A percentile compares a stretch with the other conserved stretches of the same genome.
Conservation (phyloP, 169 alveolate species). For the Plasmodium ovale region DNA sequence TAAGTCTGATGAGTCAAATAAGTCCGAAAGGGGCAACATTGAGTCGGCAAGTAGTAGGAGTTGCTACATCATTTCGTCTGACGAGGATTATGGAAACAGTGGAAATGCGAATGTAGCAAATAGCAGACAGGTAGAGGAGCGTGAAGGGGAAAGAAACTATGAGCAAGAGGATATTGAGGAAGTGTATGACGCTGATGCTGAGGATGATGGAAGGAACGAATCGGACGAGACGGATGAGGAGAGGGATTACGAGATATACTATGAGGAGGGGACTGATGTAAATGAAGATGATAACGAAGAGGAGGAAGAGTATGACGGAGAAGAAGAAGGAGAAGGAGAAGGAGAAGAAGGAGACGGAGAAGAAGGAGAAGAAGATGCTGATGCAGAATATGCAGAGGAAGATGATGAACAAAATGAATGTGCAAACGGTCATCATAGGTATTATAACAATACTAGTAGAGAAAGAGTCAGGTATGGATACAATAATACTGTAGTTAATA, state of each 20-base stretch:
- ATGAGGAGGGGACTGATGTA: background rate
- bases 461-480: conserved; percentile 5
- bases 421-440: background rate
- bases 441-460: too few relatives aligned
- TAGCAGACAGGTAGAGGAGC: background rate
- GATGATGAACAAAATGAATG: background rate
- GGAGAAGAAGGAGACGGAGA: conserved; percentile 2
- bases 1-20: background rate
- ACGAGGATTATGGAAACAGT: conserved; percentile 16
- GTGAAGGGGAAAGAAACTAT: background rate
- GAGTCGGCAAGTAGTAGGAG: conserved; percentile 21
- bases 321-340: background rate
- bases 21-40: conserved; percentile 3
- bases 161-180: background rate
- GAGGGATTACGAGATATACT: background rate
- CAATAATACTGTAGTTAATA: too few relatives aligned
- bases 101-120: background rate
- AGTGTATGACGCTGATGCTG: conserved; percentile 1
- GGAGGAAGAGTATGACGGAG: background rate
- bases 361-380: background rate
- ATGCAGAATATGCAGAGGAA: background rate
- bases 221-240: background rate
- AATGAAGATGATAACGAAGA: background rate
- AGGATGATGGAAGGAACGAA: background rate
- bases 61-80: conserved; percentile 57